These are phyloP conservation scores for Helicocarpus griseus DNA, from an alignment of 2,329 filamentous ascomycete genomes.

Conservation along the genomic window DNA sequence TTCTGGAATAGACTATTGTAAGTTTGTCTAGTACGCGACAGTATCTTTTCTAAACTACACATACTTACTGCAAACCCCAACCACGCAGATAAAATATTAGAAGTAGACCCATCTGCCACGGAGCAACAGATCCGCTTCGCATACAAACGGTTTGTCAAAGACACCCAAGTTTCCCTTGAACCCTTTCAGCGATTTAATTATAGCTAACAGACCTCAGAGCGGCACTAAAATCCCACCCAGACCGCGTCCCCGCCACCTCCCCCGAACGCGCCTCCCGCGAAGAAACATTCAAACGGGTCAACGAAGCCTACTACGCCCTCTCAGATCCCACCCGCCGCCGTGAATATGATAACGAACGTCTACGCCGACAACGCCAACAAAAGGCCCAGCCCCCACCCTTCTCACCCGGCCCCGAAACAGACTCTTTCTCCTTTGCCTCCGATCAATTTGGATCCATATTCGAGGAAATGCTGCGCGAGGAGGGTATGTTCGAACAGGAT, in stretches of 20 bases:
- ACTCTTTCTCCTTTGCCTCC: constrained; percentile 42
- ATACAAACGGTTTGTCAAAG: constrained; percentile 68
- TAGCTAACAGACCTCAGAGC: no score
- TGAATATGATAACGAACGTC: constrained; percentile 72
- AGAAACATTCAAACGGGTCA: constrained; percentile 80
- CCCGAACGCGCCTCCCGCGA: constrained; percentile 75
- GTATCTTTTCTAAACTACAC: background rate
- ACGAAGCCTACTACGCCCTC: constrained; percentile 87
- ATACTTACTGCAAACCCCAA: constrained; percentile 2
- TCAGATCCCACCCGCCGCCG: constrained; percentile 66
- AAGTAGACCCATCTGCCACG: constrained; percentile 62
- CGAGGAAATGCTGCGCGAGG: constrained; percentile 80
- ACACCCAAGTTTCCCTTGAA: no score
- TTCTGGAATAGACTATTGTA: constrained; percentile 52
- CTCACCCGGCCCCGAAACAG: constrained; percentile 16
- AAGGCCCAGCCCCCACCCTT: background rate
- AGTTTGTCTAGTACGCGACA: constrained; percentile 15
- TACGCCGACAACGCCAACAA: constrained; percentile 34
- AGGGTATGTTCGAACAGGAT: constrained; percentile 67
- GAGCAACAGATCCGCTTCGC: constrained; percentile 82
- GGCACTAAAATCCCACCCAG: constrained; percentile 85
- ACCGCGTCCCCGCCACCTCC: constrained; percentile 74
- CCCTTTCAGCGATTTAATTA: no score
- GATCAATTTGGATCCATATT: constrained; percentile 84
- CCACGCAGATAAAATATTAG: constrained; percentile 59